A percentile compares a stretch with the other conserved stretches of the same genome.
phyloP scores from a whole-genome alignment of 805 yeast species.

The Candida adriatica region DNA sequence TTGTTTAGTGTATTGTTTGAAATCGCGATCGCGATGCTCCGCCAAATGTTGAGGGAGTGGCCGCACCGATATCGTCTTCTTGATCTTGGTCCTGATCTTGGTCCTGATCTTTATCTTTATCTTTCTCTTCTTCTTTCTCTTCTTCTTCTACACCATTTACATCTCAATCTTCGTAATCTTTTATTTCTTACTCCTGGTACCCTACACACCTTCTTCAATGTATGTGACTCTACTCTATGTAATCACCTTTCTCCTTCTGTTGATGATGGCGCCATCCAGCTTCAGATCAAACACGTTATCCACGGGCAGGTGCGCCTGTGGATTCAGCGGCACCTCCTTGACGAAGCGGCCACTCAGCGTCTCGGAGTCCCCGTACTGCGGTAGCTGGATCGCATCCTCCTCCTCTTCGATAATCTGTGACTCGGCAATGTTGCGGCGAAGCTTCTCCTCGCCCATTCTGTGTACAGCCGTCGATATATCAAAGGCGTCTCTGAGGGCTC shows the following conservation, averaged over 20 bases:
- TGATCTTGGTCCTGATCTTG: no score
- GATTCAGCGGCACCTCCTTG: constrained; percentile 11
- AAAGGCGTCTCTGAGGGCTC: constrained; percentile 78
- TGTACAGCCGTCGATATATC: constrained; percentile 84
- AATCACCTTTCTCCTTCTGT: constrained; percentile 30
- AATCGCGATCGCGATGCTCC: no score
- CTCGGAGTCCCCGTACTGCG: constrained; percentile 13
- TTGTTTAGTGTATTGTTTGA: no score
- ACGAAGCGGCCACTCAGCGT: constrained; percentile 16
- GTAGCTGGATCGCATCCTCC: constrained; percentile 16
- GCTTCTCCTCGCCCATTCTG: constrained; percentile 33
- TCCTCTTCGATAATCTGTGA: constrained; percentile 21
- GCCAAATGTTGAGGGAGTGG: no score
- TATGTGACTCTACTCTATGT: constrained; percentile 5
- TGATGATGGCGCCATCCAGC: constrained; percentile 32
- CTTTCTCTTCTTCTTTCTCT: no score
- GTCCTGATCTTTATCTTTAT: no score
- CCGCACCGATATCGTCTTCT: no score
- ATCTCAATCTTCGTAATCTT: no score
- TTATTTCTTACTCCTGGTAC: no score
- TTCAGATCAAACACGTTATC: constrained; percentile 29
- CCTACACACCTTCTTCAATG: no score
- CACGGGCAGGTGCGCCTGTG: constrained; percentile 6
- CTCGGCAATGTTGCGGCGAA: constrained; percentile 6
- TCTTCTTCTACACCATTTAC: no score